Evolutionary conservation across 139 green algal genomes (phyloP).

Genomic region (Coelastrella sp.): DNA sequence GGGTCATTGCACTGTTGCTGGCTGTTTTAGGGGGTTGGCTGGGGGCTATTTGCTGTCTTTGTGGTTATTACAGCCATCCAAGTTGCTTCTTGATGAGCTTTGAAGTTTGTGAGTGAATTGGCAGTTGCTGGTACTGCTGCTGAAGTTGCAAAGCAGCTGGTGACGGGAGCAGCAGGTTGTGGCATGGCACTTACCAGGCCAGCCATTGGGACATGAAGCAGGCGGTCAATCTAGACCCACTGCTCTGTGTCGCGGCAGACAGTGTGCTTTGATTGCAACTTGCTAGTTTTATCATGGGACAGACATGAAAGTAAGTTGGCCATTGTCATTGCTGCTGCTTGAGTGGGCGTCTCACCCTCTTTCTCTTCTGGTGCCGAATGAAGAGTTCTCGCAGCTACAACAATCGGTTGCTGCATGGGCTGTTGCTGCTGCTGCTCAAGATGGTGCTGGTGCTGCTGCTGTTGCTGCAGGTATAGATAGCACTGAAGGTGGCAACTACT

Average conservation of each 20-base stretch:
- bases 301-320: too few species aligned
- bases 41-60: too few species aligned
- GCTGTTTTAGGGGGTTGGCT: too few species aligned
- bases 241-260: too few species aligned
- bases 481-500: slow-evolving; percentile 84
- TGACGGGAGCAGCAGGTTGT: background rate
- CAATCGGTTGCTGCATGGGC: background rate
- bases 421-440: background rate
- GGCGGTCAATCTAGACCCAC: too few species aligned
- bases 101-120: background rate
- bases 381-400: background rate
- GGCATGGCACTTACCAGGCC: background rate
- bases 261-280: too few species aligned
- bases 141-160: background rate
- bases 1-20: background rate
- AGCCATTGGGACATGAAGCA: background rate
- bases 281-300: too few species aligned
- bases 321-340: too few species aligned
- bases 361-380: background rate
- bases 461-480: background rate
- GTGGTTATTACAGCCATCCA: background rate
- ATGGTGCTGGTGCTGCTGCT: slow-evolving; percentile 20
- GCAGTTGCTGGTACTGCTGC: background rate
- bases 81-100: too few species aligned
- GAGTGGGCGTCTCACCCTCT: too few species aligned